Evolutionary conservation across 805 yeast species (phyloP), one percentile per base, ranked within the genome.

Genomic region (Metschnikowia arizonensis): DNA sequence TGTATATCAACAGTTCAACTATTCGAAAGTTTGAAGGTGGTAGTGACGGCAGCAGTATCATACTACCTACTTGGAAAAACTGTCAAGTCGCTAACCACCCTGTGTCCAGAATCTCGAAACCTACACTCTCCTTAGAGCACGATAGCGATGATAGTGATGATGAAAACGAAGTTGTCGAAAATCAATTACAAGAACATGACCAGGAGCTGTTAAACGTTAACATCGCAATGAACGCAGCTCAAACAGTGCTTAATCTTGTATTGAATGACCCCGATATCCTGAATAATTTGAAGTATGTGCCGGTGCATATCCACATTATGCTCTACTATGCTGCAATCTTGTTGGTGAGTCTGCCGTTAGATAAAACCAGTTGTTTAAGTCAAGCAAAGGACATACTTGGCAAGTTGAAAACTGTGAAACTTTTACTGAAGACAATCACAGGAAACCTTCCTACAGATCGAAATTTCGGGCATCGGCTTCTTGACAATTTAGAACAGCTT

Each of bases 231-330:
- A 72, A 77, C 29, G 83, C 88, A 0, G 88, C 89, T 0, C 74
- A 74, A 40, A 78, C 83, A 0, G 81, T 83, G 0, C 58, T 83
- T 40, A 79, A 78, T 46, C 62, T 82, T 44, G 82, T 81, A 0
- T 64, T 81, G 3, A 74, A 73, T 39, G 88, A 83, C 58, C 63
- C 68, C 10, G 88, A 83, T 56, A 78, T 83, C 28, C 59, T 74
- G 23, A 66, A 72, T 7, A 78, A 80, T 37, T 64, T 83, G 48
- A 74, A 73, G 53, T 83, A 78, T 54, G 83, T 82, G 17, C 89
- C 89, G 0, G 77, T 82, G n/a, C 88, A 83, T 58, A 79, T 83
- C 33, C 86, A 82, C 57, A 73, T 83, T 42, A 82, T 83, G 87
- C 62, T 82, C 10, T 83, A 82, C 56, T 82, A 81, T 53, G 84